Evolutionary conservation across 1,284 basidiomycete species (phyloP).

Genomic region (Wallemia ichthyophaga): DNA sequence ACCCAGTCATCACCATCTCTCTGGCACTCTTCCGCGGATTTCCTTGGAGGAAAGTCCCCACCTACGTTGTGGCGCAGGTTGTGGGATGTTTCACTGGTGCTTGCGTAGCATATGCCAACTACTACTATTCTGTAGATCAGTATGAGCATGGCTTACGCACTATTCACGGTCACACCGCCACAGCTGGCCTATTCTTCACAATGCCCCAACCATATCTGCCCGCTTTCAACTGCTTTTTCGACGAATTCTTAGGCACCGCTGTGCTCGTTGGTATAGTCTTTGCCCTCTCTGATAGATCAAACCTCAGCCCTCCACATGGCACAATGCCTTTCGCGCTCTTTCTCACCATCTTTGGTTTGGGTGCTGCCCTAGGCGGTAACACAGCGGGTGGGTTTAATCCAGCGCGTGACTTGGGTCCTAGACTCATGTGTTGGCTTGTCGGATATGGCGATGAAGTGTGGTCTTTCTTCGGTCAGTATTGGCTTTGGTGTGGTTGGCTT

Average conservation of each 20-base stretch:
- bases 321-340: constrained; percentile 9
- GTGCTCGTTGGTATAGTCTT: constrained; percentile 10
- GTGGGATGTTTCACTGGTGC: not conserved
- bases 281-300: constrained; percentile 9
- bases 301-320: constrained; percentile 8
- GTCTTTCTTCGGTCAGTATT: constrained; percentile 4
- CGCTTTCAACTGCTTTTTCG: constrained; percentile 6
- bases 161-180: constrained; percentile 5
- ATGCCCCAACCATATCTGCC: constrained; percentile 8
- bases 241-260: constrained; percentile 9
- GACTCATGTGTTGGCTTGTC: constrained; percentile 10
- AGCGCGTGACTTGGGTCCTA: constrained; percentile 11
- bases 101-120: not conserved
- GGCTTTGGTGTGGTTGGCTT: constrained; percentile 3
- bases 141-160: constrained; percentile 5
- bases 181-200: constrained; percentile 12
- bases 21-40: not conserved
- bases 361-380: constrained; percentile 11
- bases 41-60: not conserved
- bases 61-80: not conserved
- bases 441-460: constrained; percentile 12
- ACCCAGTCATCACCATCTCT: not conserved
- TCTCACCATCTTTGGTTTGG: constrained; percentile 11
- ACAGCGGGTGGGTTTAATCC: constrained; percentile 13
- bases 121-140: not conserved